phyloP scores from a whole-genome alignment of 352 stramenopile species.

The Pythium chondricola region DNA sequence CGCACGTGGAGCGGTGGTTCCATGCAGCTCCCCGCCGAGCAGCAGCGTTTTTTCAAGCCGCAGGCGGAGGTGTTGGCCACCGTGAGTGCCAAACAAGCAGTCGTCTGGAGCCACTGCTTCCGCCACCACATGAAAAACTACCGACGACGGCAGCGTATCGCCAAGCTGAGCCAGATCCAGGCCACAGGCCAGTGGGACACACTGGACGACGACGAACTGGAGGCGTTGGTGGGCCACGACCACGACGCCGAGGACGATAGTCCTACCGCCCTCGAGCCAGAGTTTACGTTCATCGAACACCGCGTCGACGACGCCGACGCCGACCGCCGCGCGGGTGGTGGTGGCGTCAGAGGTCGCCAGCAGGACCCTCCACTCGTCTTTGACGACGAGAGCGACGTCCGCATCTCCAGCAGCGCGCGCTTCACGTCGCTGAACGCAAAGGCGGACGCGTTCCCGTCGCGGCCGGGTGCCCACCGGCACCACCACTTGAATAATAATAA shows the following conservation, averaged over 20 bases:
- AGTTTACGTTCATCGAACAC: conserved; percentile 29
- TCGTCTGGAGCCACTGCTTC: conserved; percentile 59
- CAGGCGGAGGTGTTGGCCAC: conserved; percentile 39
- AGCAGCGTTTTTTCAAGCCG: conserved; percentile 33
- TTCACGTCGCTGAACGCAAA: conserved; percentile 14
- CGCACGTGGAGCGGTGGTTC: neutral
- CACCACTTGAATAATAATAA: neutral
- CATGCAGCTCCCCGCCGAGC: conserved; percentile 23
- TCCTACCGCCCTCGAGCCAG: conserved; percentile 18
- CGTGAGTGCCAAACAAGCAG: conserved; percentile 35
- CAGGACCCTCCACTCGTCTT: conserved; percentile 8
- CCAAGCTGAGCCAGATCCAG: conserved; percentile 9
- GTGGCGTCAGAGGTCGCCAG: neutral
- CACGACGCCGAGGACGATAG: conserved; percentile 2
- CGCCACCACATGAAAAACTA: conserved; percentile 58
- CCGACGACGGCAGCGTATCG: conserved; percentile 14
- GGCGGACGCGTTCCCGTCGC: neutral
- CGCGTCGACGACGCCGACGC: conserved; percentile 22
- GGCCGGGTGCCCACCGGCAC: neutral
- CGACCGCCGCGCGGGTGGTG: neutral
- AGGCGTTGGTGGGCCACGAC: neutral
- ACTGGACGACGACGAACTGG: conserved; percentile 13
- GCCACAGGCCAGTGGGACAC: conserved; percentile 6
- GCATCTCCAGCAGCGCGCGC: conserved; percentile 14
- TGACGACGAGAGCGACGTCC: conserved; percentile 16